Base-by-base conservation (phyloP, 1,284 basidiomycete species). In the Nidula niveotomentosa region DNA sequence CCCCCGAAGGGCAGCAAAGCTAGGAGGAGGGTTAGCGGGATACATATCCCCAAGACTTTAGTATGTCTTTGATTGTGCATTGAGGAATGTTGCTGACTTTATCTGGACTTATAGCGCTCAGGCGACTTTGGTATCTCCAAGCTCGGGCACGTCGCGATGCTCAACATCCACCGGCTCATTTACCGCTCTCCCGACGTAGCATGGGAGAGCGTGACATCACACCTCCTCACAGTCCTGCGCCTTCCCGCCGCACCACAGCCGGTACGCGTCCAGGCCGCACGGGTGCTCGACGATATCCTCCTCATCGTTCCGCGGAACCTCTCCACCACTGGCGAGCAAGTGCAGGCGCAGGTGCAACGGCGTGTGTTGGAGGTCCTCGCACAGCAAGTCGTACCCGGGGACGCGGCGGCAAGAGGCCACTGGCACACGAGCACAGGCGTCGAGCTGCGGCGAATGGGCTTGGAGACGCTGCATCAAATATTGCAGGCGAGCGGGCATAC, bases 401-500 rank as follows among this genome's bases (percentile, higher is more conserved):
- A 30, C 30, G 30, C 30, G 30, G 30, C 30, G 30, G 30, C 30
- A 30, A 30, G 30, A 86, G 45, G 65, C 72, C 58, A 65, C 62
- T 51, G 60, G 60, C 67, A 72, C 48, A 80, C 77, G 0, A 80
- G 71, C 54, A 83, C 85, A 0, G 81, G 74, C 34, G 78, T 88
- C 8, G 96, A 98, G 62, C 78, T 99, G 45, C 83, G 95, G 10
- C 81, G 88, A 33, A 89, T 94, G 77, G 94, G 93, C 0, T 77
- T 96, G 52, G 93, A 96, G 62, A 93, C 92, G 0, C 72, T 99
- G 15, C 92, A 95, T 62, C 86, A 91, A 61, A 92, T 97, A 52
- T 75, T 99, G 13, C 93, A 98, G 69, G 85, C 88, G 0, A 93
- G 93, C 0, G 96, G 93, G 0, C 95, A 98, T 71, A 93, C 91